These are phyloP conservation scores for Phytophthora ramorum DNA, from an alignment of 352 stramenopile genomes.

Conservation along the genomic window DNA sequence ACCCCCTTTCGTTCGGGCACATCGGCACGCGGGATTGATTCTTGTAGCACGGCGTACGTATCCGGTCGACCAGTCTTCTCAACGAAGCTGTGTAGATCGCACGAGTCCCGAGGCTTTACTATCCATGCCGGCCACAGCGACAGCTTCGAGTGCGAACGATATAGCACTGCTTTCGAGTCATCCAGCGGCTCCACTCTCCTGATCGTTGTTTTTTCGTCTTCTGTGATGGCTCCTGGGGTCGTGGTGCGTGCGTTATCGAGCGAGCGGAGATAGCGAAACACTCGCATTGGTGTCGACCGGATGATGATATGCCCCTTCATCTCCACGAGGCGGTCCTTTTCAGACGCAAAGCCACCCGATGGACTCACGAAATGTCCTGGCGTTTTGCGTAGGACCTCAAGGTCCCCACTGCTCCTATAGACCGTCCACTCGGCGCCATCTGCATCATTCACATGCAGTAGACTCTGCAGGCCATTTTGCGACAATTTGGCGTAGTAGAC, in stretches of 20 bases:
- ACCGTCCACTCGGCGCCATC: slow-evolving; percentile 53
- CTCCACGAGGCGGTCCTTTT: slow-evolving; percentile 68
- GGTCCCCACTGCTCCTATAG: slow-evolving; percentile 40
- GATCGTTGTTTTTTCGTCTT: slow-evolving; percentile 43
- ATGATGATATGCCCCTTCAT: slow-evolving; percentile 76
- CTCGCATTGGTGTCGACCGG: slow-evolving; percentile 42
- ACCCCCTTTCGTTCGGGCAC: slow-evolving; percentile 73
- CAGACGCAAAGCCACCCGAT: slow-evolving; percentile 32
- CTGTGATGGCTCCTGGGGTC: slow-evolving; percentile 27
- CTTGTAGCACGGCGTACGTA: slow-evolving; percentile 73
- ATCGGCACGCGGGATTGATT: slow-evolving; percentile 71
- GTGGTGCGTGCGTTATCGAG: slow-evolving; percentile 49
- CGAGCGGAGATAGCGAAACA: slow-evolving; percentile 74
- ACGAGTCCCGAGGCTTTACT: slow-evolving; percentile 82
- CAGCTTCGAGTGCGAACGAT: slow-evolving; percentile 70
- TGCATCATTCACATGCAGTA: slow-evolving; percentile 51
- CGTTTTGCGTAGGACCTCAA: slow-evolving; percentile 53
- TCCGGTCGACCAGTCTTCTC: slow-evolving; percentile 65
- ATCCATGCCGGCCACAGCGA: slow-evolving; percentile 84
- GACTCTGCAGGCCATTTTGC: slow-evolving; percentile 57
- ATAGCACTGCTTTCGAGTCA: slow-evolving; percentile 69
- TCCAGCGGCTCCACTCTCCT: slow-evolving; percentile 72
- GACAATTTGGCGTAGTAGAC: slow-evolving; percentile 77
- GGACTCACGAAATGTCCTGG: slow-evolving; percentile 39
- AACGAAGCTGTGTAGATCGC: slow-evolving; percentile 82